phyloP scores from a whole-genome alignment of 805 yeast species.

The Kuraishia capsulata region DNA sequence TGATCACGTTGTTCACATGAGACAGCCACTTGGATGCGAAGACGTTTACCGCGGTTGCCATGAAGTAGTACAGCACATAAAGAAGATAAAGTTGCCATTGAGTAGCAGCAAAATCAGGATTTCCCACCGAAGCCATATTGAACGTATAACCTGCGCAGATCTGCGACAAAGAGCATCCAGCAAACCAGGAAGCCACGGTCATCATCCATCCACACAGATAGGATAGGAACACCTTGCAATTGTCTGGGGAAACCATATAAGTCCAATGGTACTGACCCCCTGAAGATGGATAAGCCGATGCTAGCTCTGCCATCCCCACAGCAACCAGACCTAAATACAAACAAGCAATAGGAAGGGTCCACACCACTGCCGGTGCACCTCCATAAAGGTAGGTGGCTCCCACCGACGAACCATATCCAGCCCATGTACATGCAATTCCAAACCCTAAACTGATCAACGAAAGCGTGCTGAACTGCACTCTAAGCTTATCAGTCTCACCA shows the following conservation, averaged over 20 bases:
- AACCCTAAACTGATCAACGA: not conserved
- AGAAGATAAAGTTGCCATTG: slow-evolving; percentile 10
- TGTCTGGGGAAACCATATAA: slow-evolving; percentile 15
- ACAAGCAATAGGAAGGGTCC: slow-evolving; percentile 30
- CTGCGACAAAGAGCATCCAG: slow-evolving; percentile 10
- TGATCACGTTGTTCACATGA: slow-evolving; percentile 9
- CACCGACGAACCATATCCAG: not conserved
- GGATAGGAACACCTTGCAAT: slow-evolving; percentile 12
- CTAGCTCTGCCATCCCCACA: slow-evolving; percentile 37
- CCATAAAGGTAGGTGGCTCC: not conserved
- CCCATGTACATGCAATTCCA: not conserved
- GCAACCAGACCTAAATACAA: slow-evolving; percentile 45
- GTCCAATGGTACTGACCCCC: slow-evolving; percentile 26
- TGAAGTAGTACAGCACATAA: slow-evolving; percentile 9
- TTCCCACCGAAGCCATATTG: slow-evolving; percentile 7
- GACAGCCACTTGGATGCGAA: slow-evolving; percentile 7
- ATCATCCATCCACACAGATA: slow-evolving; percentile 16
- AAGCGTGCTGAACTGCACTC: not conserved
- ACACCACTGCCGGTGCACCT: slow-evolving; percentile 1
- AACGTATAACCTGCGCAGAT: slow-evolving; percentile 6
- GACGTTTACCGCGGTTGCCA: slow-evolving; percentile 10
- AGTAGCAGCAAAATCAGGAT: slow-evolving; percentile 6
- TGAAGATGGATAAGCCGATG: slow-evolving; percentile 22
- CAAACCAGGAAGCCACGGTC: slow-evolving; percentile 14
- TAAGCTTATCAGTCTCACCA: not conserved